phyloP scores from a whole-genome alignment of 257 asterid genomes.

The Craterostigma plantagineum region DNA sequence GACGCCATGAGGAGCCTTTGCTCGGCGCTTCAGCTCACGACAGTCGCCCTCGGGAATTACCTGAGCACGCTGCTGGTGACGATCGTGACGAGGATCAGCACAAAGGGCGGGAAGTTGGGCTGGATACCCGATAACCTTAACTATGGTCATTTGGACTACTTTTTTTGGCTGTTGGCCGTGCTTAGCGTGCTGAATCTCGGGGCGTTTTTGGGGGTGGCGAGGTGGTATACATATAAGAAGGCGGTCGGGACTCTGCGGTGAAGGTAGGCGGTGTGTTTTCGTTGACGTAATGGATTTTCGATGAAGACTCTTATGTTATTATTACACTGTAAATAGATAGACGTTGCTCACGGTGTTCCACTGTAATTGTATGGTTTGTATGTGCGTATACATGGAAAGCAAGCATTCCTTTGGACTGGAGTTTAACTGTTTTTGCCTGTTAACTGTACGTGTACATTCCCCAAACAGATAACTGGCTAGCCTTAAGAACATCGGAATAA shows the following conservation, averaged over 20 bases:
- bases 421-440: too few relatives aligned
- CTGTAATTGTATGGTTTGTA: too few relatives aligned
- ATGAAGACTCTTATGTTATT: too few relatives aligned
- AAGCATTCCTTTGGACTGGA: too few relatives aligned
- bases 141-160: conserved; percentile 32
- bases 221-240: conserved; percentile 36
- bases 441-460: too few relatives aligned
- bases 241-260: conserved; percentile 28
- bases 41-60: conserved; percentile 34
- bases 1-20: conserved; percentile 44
- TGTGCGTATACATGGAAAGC: too few relatives aligned
- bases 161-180: conserved; percentile 30
- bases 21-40: conserved; percentile 38
- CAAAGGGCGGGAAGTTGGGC: conserved; percentile 24
- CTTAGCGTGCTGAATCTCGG: conserved; percentile 32
- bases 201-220: conserved; percentile 25
- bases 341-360: too few relatives aligned
- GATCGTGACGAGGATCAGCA: conserved; percentile 24
- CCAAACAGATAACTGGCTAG: too few relatives aligned
- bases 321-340: too few relatives aligned
- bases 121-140: conserved; percentile 49
- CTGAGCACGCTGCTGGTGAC: conserved; percentile 35
- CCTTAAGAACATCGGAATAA: too few relatives aligned
- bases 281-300: too few relatives aligned
- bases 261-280: too few relatives aligned